Conservation (phyloP, 2,329 filamentous ascomycete species). For the Exophiala bonariae region DNA sequence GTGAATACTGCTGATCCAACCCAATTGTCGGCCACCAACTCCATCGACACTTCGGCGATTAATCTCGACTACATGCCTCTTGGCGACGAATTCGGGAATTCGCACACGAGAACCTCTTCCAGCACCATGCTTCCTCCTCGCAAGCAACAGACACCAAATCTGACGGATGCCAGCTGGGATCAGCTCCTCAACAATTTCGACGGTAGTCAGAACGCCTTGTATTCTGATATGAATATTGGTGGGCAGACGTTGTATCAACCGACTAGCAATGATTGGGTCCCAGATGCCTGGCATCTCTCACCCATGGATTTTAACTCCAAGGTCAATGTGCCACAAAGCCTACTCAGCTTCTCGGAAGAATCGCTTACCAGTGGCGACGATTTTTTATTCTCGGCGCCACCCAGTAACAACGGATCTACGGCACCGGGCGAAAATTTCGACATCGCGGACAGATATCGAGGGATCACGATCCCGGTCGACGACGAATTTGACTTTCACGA, state of each 20-base stretch:
- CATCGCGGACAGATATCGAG: constrained; percentile 30
- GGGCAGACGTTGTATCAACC: constrained; percentile 17
- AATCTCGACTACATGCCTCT: constrained; percentile 62
- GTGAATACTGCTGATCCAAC: constrained; percentile 14
- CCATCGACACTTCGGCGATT: constrained; percentile 28
- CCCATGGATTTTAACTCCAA: constrained; percentile 36
- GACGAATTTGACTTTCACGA: constrained; percentile 26
- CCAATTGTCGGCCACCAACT: constrained; percentile 3
- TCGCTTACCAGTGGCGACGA: constrained; percentile 58
- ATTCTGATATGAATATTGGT: constrained; percentile 33
- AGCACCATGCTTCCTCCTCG: constrained; percentile 41
- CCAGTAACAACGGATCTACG: constrained; percentile 25
- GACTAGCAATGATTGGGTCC: constrained; percentile 38
- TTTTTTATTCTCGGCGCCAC: constrained; percentile 31
- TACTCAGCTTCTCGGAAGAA: constrained; percentile 61
- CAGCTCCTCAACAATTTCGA: constrained; percentile 77
- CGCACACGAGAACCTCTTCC: constrained; percentile 37
- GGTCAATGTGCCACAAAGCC: constrained; percentile 48
- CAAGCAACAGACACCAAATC: constrained; percentile 35
- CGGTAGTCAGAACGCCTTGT: constrained; percentile 37
- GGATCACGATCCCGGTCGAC: constrained; percentile 38
- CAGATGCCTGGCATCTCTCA: constrained; percentile 40
- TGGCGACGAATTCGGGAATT: constrained; percentile 32
- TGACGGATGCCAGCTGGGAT: constrained; percentile 72
- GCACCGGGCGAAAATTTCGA: constrained; percentile 20